Base-by-base conservation (phyloP, 2,329 filamentous ascomycete species). In the Zymoseptoria passerinii region DNA sequence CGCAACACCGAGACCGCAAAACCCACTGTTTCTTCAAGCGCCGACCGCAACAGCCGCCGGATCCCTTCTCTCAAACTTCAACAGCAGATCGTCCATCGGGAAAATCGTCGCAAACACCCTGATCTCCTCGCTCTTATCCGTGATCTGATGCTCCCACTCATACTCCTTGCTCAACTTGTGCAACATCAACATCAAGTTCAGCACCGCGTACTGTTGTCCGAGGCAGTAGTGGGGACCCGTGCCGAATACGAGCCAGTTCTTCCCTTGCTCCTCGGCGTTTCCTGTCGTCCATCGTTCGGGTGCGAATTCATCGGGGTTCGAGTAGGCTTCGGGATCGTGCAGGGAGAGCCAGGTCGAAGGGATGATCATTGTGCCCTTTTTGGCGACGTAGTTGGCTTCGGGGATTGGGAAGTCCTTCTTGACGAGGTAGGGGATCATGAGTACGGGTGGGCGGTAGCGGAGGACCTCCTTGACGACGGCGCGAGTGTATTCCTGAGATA, bases 71-170 rank as follows among this genome's bases (percentile, higher is more conserved):
- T 54, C 54, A 51, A 70, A 67, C 5, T 56, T 62, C 48, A 70
- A 51, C 52, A 66, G 53, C 28, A 70, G 50, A 55, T 70, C 66
- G 49, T 70, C 92, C 88, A 88, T 88, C 58, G 94, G 94, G 82
- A 99, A 99, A 67, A 99, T 95, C 28, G 91, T 96, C 48, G 94
- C 94, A 77, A 97, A 99, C 66, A 97, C 92, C 79, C 95, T 92
- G 76, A 99, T 97, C 75, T 95, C 87, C 77, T 99, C 94, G 0
- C 90, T 95, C 59, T 80, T 71, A 0, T 88, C 84, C 9, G 94
- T 97, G 18, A 90, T 77, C 72, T 90, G 85, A 75, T 99, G 94
- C 73, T 86, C 83, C 92, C 92, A 97, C 75, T 97, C 85, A 66
- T 70, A 67, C 53, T 68, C 65, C 19, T 62, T 61, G 50, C 60